phyloP scores from a whole-genome alignment of 768 basidiomycete genomes.

The Galerina sulciceps region DNA sequence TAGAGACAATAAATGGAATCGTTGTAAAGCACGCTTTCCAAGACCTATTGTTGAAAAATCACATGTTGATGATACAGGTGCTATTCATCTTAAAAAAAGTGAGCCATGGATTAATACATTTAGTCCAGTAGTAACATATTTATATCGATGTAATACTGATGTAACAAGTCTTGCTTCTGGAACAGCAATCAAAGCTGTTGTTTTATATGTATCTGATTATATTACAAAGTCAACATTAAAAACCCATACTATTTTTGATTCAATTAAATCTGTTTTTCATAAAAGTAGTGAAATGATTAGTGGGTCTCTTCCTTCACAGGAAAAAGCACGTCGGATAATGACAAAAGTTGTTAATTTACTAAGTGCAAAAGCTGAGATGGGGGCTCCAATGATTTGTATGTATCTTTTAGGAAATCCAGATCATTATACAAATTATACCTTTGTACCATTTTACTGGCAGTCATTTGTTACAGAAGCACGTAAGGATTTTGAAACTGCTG shows the following conservation, averaged over 20 bases:
- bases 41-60: conserved; percentile 21
- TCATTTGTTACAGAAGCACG: neutral
- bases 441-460: conserved; percentile 33
- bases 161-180: conserved; percentile 34
- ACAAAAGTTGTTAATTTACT: conserved; percentile 27
- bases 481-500: neutral
- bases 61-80: conserved; percentile 31
- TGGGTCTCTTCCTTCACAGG: conserved; percentile 2
- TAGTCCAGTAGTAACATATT: conserved; percentile 28
- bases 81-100: conserved; percentile 30
- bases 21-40: conserved; percentile 39
- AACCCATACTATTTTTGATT: no score
- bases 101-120: conserved; percentile 38
- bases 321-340: conserved; percentile 10
- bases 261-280: no score
- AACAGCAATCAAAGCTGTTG: conserved; percentile 35
- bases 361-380: conserved; percentile 33
- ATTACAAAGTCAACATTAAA: conserved; percentile 33
- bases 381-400: conserved; percentile 32
- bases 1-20: conserved; percentile 26
- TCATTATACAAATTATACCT: conserved; percentile 35
- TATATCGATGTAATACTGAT: conserved; percentile 40
- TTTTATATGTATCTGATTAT: conserved; percentile 40
- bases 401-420: conserved; percentile 22
- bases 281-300: conserved; percentile 19